Evolutionary conservation across 208 protist genomes (phyloP), one percentile per base, ranked within the genome.

Genomic region (Crithidia thermophila): DNA sequence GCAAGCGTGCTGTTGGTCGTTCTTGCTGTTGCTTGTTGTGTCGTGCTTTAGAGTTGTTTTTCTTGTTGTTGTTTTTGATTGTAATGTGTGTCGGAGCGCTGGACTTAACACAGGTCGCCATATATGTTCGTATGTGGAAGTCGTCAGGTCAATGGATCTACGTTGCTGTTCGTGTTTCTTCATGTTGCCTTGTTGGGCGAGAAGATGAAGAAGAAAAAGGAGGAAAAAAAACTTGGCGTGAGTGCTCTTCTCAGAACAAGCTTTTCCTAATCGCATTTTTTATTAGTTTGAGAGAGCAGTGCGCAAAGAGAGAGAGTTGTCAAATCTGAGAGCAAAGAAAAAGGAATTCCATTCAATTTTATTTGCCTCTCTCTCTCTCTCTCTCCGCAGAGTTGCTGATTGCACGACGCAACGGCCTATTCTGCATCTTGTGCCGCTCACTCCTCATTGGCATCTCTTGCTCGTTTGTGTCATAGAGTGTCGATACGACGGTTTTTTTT

Each of bases 231-330:
- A n/a, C n/a, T n/a, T n/a, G n/a, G n/a, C n/a, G n/a, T n/a, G n/a
- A n/a, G n/a, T n/a, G n/a, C n/a, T n/a, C n/a, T n/a, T n/a, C n/a
- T n/a, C n/a, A n/a, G n/a, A 28, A 43, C 21, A 55, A 40, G 16
- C 31, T 55, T 50, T 46, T 61, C 10, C 25, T 70, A 52, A 23
- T 50, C 25, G 21, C 33, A 9, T 5, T 23, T 61, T 18, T 66
- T 33, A 46, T 34, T 46, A 21, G 4, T 46, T 18, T 46, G 42
- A 10, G 4, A 46, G 4, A 46, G 13, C 42, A 10, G 4, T 21
- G 4, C 9, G 13, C 42, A 20, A 25, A 51, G n/a, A 51, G 47
- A 53, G 34, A 61, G 4, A 60, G 39, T 43, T 9, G 52, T 23
- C 1, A 18, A 50, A 20, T 47, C 13, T 6, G 20, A 21, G 7